Base-by-base conservation (phyloP, 441 rosid species). In the Gossypium gossypioides region DNA sequence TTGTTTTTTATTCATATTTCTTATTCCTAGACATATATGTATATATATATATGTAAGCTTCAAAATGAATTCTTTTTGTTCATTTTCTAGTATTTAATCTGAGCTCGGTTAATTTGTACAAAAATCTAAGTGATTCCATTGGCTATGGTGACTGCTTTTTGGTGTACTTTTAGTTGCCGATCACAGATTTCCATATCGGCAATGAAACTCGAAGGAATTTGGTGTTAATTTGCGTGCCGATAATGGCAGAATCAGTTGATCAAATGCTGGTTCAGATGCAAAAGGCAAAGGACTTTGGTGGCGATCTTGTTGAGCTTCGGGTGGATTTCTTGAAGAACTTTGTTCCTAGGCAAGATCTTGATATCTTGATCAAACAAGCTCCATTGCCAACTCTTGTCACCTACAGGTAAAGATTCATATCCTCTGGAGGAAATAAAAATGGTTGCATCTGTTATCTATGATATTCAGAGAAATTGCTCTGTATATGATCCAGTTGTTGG, bases 301-400 rank as follows among this genome's bases (percentile, higher is more conserved):
- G 86, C 24, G 89, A 86, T 76, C 69, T 82, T 19, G 87, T 79
- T 13, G 89, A 86, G 76, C 25, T 82, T 48, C 73, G 85, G 51
- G 22, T 86, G 62, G 86, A 82, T 74, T 82, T 63, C 74, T 74
- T 86, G 78, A 83, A 75, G 75, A 83, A 69, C 71, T 80, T 83
- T 60, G 68, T 67, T 65, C 84, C 86, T 50, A 74, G 27, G 50
- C 81, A 72, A 44, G 86, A 85, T 76, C 86, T 85, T 66, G 71
- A 62, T 42, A 32, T 73, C 72, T 66, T 86, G 29, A 70, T 86
- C 77, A 78, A 75, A 34, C 82, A 75, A 71, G 72, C 82, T 74
- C 74, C 84, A 69, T 73, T 88, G 79, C 90, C 92, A 29, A 83
- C 87, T 77, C 87, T 88, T 44, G 69, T 83, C 71, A 84, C 90